These are phyloP conservation scores for Trichophyton benhamiae DNA, from an alignment of 2,329 filamentous ascomycete genomes.

Conservation along the genomic window DNA sequence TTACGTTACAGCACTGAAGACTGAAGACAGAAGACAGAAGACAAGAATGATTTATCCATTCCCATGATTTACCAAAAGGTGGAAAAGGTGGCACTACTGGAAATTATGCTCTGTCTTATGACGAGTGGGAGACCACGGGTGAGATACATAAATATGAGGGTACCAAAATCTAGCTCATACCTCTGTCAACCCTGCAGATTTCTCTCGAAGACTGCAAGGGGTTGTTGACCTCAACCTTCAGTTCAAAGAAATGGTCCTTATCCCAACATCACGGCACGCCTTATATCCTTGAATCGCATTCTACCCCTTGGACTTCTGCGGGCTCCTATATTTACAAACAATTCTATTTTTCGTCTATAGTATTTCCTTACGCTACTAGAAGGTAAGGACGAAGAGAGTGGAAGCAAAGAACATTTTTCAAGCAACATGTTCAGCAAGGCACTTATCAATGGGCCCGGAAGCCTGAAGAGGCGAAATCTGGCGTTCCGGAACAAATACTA, in stretches of 20 bases:
- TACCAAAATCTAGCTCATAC: constrained; percentile 4
- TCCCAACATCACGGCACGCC: constrained; percentile 1
- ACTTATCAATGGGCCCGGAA: constrained; percentile 5
- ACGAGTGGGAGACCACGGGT: neutral
- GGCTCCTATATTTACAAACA: neutral
- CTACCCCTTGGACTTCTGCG: neutral
- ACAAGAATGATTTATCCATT: too few relatives aligned
- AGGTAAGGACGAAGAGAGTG: constrained; percentile 3
- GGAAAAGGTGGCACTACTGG: neutral
- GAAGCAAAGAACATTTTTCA: constrained; percentile 8
- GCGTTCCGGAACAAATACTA: constrained; percentile 2
- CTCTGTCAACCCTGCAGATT: neutral
- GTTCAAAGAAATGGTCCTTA: neutral
- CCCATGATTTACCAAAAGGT: constrained; percentile 3
- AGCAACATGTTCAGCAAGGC: constrained; percentile 4
- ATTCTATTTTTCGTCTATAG: neutral
- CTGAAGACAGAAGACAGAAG: too few relatives aligned
- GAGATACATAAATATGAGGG: neutral
- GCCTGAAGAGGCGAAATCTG: constrained; percentile 4
- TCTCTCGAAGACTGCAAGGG: constrained; percentile 6
- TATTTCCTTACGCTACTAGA: constrained; percentile 4
- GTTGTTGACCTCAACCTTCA: neutral
- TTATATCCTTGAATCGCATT: constrained; percentile 4
- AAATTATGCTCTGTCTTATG: neutral
- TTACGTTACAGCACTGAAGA: too few relatives aligned